Evolutionary conservation across 768 basidiomycete genomes (phyloP), one percentile per base, ranked within the genome.

Genomic region (Kwoniella sp.): DNA sequence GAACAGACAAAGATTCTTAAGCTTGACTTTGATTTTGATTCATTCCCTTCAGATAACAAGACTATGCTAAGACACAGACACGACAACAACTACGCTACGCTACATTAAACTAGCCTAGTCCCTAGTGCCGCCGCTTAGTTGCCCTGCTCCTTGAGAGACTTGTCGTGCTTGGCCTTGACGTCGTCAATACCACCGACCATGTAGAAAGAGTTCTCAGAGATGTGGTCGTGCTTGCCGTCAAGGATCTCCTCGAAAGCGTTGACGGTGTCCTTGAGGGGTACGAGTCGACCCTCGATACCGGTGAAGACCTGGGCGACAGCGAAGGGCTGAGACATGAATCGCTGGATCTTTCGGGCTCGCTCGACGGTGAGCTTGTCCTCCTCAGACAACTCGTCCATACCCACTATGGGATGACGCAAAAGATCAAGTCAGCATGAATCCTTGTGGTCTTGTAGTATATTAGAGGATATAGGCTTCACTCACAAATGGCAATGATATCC

Each of bases 251-350:
- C 93, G 89, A 97, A 98, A 46, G 95, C 76, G 40, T 55, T 60
- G 60, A 78, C 58, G 60, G 77, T 78, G 8, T 98, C 94, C 85
- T 97, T 97, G 70, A 99, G 84, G 15, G 94, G 85, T 36, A 99
- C 95, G 66, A 98, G 91, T 81, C 90, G 91, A 79, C 95, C 96
- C 85, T 96, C 94, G 78, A 91, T 94, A 85, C 95, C 95, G 79
- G 95, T 98, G 88, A 98, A 97, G 82, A 96, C 93, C 85, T 97
- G 92, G 62, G 94, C 96, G 81, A 97, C 95, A 81, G 91, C 90
- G 92, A 99, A 99, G 68, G 96, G 96, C 84, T 99, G 94, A 72
- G 93, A 97, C 96, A 99, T 98, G 91, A 98, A 97, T 85, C 92
- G 90, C 80, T 83, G 92, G 78, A 97, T 93, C 85, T 96, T 96